A percentile compares a stretch with the other conserved stretches of the same genome.
Conservation (phyloP, 75 land plant genomes). For the Pseudotsuga menziesii region DNA sequence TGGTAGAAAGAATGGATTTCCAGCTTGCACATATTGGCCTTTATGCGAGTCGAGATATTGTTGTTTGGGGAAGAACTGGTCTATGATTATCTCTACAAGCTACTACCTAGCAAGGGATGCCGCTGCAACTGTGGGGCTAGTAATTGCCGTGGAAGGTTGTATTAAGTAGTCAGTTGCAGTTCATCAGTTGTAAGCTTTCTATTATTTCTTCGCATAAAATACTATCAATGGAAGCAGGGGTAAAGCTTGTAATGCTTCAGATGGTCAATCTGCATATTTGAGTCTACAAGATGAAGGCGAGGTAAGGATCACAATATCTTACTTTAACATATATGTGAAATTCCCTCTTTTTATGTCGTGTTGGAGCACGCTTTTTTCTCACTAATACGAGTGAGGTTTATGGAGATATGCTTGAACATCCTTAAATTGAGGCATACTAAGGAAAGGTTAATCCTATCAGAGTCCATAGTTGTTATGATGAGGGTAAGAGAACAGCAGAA, state of each 20-base stretch:
- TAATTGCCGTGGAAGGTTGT: slow-evolving; percentile 69
- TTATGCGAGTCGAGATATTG: slow-evolving; percentile 86
- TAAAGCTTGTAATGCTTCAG: background rate
- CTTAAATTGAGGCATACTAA: no score
- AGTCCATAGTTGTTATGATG: no score
- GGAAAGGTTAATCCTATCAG: no score
- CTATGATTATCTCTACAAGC: slow-evolving; percentile 61
- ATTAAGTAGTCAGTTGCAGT: slow-evolving; percentile 10
- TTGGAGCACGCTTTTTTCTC: no score
- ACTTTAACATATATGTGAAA: background rate
- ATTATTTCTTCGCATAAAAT: background rate
- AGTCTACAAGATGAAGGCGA: background rate
- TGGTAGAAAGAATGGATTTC: slow-evolving; percentile 95
- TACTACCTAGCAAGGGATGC: slow-evolving; percentile 60
- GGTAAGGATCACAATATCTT: background rate
- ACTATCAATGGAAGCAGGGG: background rate
- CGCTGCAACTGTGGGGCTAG: slow-evolving; percentile 77
- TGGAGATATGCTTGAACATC: no score
- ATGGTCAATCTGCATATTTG: background rate
- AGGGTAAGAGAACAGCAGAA: no score
- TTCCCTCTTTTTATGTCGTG: background rate
- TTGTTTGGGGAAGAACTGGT: slow-evolving; percentile 80
- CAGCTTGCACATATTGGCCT: slow-evolving; percentile 93
- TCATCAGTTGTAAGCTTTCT: background rate
- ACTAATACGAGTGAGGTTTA: no score